phyloP scores from a whole-genome alignment of 805 yeast genomes.

The Lipomyces yamadae region DNA sequence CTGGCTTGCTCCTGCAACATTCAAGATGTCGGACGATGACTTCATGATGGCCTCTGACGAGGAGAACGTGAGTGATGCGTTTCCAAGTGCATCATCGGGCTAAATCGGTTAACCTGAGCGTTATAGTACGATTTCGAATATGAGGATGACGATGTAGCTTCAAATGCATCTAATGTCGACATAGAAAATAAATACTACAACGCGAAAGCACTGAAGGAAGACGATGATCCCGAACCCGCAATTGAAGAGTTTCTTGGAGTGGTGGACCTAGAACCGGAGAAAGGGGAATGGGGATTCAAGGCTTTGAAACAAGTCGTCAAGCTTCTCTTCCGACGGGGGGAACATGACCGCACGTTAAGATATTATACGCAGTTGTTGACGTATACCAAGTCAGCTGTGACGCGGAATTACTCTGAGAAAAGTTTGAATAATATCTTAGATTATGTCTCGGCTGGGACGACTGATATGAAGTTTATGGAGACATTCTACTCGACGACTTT shows the following conservation, averaged over 20 bases:
- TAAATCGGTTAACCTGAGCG: not conserved
- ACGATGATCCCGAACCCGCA: conserved; percentile 47
- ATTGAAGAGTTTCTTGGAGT: conserved; percentile 42
- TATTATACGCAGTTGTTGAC: conserved; percentile 38
- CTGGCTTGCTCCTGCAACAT: not conserved
- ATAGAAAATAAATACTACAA: conserved; percentile 48
- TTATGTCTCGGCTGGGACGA: conserved; percentile 36
- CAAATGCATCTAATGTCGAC: conserved; percentile 40
- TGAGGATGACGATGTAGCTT: conserved; percentile 44
- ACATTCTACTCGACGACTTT: conserved; percentile 41
- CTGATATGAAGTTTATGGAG: conserved; percentile 40
- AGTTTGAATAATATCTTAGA: conserved; percentile 46
- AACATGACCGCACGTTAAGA: conserved; percentile 38
- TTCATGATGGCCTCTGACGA: conserved; percentile 49
- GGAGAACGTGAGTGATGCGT: conserved; percentile 42
- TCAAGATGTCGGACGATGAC: conserved; percentile 47
- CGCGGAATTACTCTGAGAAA: conserved; percentile 46
- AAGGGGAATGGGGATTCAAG: conserved; percentile 45
- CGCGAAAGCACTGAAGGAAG: conserved; percentile 46
- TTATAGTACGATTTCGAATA: conserved; percentile 47
- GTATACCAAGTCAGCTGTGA: conserved; percentile 37
- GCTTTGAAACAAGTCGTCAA: conserved; percentile 47
- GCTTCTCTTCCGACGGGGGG: conserved; percentile 38
- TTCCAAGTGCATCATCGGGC: conserved; percentile 8
- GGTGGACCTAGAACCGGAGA: conserved; percentile 38